Percentiles rank a stretch among this genome's conserved stretches.
phyloP scores from a whole-genome alignment of 2,329 filamentous ascomycete species.

The Oidium heveae region DNA sequence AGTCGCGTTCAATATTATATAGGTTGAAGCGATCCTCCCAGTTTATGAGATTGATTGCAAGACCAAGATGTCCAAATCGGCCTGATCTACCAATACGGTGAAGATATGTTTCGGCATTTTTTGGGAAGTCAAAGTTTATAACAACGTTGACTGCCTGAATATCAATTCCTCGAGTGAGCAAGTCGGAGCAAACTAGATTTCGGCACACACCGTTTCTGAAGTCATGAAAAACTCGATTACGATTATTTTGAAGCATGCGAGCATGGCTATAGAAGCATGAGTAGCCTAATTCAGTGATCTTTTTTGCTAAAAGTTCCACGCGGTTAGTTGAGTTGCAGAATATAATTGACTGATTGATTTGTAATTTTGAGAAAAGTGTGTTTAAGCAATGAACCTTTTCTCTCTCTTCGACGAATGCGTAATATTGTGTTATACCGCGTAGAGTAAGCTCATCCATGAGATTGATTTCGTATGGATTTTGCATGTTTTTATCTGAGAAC shows the following conservation, averaged over 20 bases:
- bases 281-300: slow-evolving; percentile 96
- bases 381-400: slow-evolving; percentile 98
- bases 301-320: slow-evolving; percentile 91
- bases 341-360: slow-evolving; percentile 99
- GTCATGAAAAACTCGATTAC: slow-evolving; percentile 97
- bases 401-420: slow-evolving; percentile 97
- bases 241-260: slow-evolving; percentile 87
- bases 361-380: slow-evolving; percentile 93
- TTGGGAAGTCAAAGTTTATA: slow-evolving; percentile 99
- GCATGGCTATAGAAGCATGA: slow-evolving; percentile 99
- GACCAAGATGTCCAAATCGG: slow-evolving; percentile 84
- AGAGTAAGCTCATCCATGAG: slow-evolving; percentile 98
- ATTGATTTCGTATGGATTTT: slow-evolving; percentile 91
- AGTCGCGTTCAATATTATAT: slow-evolving; percentile 92
- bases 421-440: slow-evolving; percentile 95
- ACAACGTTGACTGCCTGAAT: slow-evolving; percentile 98
- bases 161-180: slow-evolving; percentile 94
- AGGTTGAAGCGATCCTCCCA: slow-evolving; percentile 98
- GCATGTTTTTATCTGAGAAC: slow-evolving; percentile 97
- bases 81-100: slow-evolving; percentile 96
- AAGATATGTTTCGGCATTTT: slow-evolving; percentile 96
- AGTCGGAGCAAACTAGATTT: slow-evolving; percentile 92
- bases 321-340: slow-evolving; percentile 99
- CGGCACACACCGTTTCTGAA: slow-evolving; percentile 95
- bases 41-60: slow-evolving; percentile 97